phyloP scores from a whole-genome alignment of 2,329 filamentous ascomycete genomes.

The Ophiocordyceps camponoti-floridani region DNA sequence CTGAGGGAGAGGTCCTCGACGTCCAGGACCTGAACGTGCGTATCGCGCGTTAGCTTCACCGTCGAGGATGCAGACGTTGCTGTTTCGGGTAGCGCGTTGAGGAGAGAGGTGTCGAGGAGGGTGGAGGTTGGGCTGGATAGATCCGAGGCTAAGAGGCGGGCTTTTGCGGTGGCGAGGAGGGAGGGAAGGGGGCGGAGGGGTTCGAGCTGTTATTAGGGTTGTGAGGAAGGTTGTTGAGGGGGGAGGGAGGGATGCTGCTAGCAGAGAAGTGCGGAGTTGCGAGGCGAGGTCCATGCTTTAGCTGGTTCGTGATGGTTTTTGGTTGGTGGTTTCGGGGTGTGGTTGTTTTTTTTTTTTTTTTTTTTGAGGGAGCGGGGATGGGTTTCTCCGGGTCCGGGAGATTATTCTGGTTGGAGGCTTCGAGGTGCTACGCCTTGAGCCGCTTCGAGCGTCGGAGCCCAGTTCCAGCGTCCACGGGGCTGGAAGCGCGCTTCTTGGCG shows the following conservation, averaged over 20 bases:
- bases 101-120: neutral
- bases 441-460: neutral
- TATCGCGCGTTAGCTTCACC: slow-evolving; percentile 32
- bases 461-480: neutral
- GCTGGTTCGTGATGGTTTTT: neutral
- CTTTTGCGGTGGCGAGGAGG: slow-evolving; percentile 61
- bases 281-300: slow-evolving; percentile 7
- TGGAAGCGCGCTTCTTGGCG: neutral
- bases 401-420: neutral
- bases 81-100: neutral
- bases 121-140: slow-evolving; percentile 32
- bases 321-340: neutral
- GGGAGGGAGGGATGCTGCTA: slow-evolving; percentile 33
- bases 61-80: neutral
- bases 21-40: slow-evolving; percentile 70
- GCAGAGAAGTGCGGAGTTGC: slow-evolving; percentile 22
- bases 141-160: slow-evolving; percentile 64
- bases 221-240: slow-evolving; percentile 42
- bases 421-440: too few relatives aligned
- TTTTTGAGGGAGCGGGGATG: too few relatives aligned
- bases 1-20: slow-evolving; percentile 67
- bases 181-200: slow-evolving; percentile 47
- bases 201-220: slow-evolving; percentile 38
- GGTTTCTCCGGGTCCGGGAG: neutral
- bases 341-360: too few relatives aligned